Conservation (phyloP, 148 eudicot genomes). For the Gaultheria prostrata region DNA sequence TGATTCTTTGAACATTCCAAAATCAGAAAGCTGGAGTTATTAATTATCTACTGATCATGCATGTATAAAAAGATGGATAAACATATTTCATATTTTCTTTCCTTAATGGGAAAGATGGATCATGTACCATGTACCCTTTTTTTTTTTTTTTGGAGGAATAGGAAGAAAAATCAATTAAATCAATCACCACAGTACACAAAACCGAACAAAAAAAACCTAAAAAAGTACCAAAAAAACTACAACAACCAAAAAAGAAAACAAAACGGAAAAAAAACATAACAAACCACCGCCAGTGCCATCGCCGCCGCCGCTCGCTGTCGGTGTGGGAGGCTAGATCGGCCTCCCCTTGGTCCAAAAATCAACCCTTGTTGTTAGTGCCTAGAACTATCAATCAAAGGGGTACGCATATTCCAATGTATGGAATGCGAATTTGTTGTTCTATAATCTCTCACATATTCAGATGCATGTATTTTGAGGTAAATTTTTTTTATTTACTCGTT, state of each 20-base stretch:
- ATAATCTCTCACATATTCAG: background rate
- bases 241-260: no score
- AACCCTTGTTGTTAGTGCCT: background rate
- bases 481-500: background rate
- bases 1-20: slow-evolving; percentile 35
- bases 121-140: background rate
- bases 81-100: background rate
- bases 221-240: no score
- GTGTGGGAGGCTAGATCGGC: no score
- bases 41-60: background rate
- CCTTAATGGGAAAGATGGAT: background rate
- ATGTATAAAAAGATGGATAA: background rate
- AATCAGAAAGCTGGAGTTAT: slow-evolving; percentile 13
- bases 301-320: no score
- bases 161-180: no score
- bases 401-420: background rate
- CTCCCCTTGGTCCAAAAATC: no score
- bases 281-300: no score
- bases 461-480: background rate
- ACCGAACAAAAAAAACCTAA: no score
- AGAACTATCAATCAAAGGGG: background rate
- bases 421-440: background rate
- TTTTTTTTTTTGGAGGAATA: no score
- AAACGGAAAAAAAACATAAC: no score
- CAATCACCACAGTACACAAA: no score